Conservation (phyloP, 73 alveolate species). For the Tetrahymena borealis region DNA sequence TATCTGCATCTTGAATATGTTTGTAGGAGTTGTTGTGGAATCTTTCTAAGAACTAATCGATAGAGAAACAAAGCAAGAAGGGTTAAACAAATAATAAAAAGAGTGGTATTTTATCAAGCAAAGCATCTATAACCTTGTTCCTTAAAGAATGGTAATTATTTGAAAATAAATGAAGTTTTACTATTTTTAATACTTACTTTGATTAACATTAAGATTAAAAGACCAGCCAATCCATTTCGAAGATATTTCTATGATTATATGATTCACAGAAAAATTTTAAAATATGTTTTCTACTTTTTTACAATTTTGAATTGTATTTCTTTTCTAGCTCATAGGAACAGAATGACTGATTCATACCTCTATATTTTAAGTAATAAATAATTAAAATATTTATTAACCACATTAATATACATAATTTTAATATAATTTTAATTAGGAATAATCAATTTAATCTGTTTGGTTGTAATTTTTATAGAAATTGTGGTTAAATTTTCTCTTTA, state of each 20-base stretch:
- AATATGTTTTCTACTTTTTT: no score
- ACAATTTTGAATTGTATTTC: no score
- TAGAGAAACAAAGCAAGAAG: neutral
- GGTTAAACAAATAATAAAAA: neutral
- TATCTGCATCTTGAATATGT: conserved; percentile 35
- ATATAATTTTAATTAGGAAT: neutral
- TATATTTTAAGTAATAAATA: neutral
- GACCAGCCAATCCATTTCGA: no score
- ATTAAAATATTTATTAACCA: neutral
- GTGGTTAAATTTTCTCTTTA: neutral
- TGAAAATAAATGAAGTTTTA: neutral
- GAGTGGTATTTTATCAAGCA: neutral
- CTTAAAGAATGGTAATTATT: neutral
- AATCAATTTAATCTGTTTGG: neutral
- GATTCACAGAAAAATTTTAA: no score
- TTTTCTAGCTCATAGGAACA: no score
- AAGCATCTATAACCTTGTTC: neutral
- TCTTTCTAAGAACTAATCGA: neutral
- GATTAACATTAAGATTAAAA: no score
- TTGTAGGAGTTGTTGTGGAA: conserved; percentile 22
- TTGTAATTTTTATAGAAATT: neutral
- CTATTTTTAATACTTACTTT: neutral
- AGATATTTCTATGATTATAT: no score
- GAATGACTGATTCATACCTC: no score
- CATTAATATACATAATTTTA: neutral